Conservation (phyloP, 371 early-diverging fungal species). For the Rhizopus delemar region DNA sequence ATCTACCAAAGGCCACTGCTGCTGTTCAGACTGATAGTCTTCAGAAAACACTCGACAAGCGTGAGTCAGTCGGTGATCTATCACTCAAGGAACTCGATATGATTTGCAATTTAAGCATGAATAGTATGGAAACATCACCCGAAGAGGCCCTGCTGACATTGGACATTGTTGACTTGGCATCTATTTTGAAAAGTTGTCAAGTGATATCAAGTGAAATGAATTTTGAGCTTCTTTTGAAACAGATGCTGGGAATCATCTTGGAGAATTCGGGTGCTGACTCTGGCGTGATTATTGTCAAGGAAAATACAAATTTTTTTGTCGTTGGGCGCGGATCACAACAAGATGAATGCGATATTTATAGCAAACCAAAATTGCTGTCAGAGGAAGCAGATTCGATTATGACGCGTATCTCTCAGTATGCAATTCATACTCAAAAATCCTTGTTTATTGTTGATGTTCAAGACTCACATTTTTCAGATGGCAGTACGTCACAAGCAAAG, state of each 20-base stretch:
- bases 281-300: slow-evolving; percentile 50
- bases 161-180: slow-evolving; percentile 51
- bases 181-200: slow-evolving; percentile 53
- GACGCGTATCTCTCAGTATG: slow-evolving; percentile 44
- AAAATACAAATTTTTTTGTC: slow-evolving; percentile 41
- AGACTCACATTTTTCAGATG: slow-evolving; percentile 47
- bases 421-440: slow-evolving; percentile 44
- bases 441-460: slow-evolving; percentile 40
- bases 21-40: slow-evolving; percentile 36
- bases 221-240: slow-evolving; percentile 51
- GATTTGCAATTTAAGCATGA: slow-evolving; percentile 3
- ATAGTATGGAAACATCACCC: slow-evolving; percentile 21
- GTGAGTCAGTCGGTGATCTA: slow-evolving; percentile 16
- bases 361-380: slow-evolving; percentile 34
- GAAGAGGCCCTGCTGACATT: slow-evolving; percentile 46
- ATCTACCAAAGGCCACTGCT: slow-evolving; percentile 26
- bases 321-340: slow-evolving; percentile 45
- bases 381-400: slow-evolving; percentile 44
- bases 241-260: slow-evolving; percentile 51
- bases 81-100: background rate
- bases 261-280: slow-evolving; percentile 53
- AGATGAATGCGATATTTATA: slow-evolving; percentile 40
- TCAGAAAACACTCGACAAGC: slow-evolving; percentile 8
- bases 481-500: slow-evolving; percentile 26
- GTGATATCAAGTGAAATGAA: slow-evolving; percentile 59